Evolutionary conservation across 768 basidiomycete genomes (phyloP).

Genomic region (Russula abietina): DNA sequence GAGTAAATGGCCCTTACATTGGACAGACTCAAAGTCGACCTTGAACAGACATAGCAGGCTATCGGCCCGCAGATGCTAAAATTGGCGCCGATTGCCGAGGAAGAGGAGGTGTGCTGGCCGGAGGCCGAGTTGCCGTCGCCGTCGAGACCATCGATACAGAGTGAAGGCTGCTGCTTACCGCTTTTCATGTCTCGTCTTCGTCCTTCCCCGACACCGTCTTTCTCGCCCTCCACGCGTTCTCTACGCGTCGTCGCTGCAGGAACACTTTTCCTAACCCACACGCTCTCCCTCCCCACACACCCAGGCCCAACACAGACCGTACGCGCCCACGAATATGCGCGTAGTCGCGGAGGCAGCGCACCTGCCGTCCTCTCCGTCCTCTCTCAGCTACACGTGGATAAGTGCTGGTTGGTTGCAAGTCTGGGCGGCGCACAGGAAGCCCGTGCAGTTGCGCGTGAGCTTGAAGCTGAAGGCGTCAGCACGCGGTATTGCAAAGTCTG

Average conservation of each 20-base stretch:
- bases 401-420: slow-evolving; percentile 67
- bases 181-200: slow-evolving; percentile 30
- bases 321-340: slow-evolving; percentile 67
- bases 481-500: slow-evolving; percentile 71
- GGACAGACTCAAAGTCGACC: neutral
- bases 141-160: neutral
- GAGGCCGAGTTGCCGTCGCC: neutral
- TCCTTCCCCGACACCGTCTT: slow-evolving; percentile 17
- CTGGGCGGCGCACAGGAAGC: slow-evolving; percentile 71
- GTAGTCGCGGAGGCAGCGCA: slow-evolving; percentile 66
- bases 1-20: neutral
- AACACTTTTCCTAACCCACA: slow-evolving; percentile 74
- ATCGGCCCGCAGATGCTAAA: neutral
- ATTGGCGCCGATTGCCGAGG: neutral
- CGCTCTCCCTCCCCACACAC: slow-evolving; percentile 53
- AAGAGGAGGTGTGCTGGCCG: neutral
- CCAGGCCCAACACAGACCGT: slow-evolving; percentile 52
- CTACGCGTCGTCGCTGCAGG: slow-evolving; percentile 75
- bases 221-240: slow-evolving; percentile 28
- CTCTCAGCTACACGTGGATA: slow-evolving; percentile 61
- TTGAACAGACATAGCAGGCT: neutral
- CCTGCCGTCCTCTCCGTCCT: slow-evolving; percentile 62
- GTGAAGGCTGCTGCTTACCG: neutral
- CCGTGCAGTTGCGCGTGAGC: slow-evolving; percentile 50
- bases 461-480: slow-evolving; percentile 60